A percentile compares a stretch with the other conserved stretches of the same genome.
These are phyloP conservation scores for Aspergillus candidus DNA, from an alignment of 2,329 filamentous ascomycete genomes.

Conservation along the genomic window DNA sequence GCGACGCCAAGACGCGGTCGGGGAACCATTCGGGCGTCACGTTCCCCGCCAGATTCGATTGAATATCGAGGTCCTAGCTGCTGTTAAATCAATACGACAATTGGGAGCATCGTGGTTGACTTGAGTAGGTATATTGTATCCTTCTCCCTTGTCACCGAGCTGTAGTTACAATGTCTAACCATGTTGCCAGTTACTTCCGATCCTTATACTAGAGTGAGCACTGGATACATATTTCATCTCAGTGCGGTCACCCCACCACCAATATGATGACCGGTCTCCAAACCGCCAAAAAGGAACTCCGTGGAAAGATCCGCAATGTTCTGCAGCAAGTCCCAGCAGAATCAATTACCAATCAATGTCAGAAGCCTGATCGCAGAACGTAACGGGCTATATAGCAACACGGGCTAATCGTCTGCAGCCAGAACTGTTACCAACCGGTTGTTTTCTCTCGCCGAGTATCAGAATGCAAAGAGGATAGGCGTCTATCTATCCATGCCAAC, in stretches of 20 bases:
- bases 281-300: conserved; percentile 69
- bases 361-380: conserved; percentile 24
- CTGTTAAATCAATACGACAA: too few species aligned
- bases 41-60: too few species aligned
- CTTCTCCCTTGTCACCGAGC: too few species aligned
- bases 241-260: background rate
- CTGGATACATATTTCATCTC: background rate
- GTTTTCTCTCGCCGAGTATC: conserved; percentile 65
- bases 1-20: background rate
- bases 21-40: too few species aligned
- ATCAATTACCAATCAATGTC: conserved; percentile 64
- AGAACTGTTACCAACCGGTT: conserved; percentile 59
- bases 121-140: too few species aligned
- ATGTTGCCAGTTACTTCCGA: too few species aligned
- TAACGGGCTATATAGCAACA: background rate
- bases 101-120: too few species aligned
- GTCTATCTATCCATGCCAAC: conserved; percentile 91
- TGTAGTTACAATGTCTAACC: too few species aligned
- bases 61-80: too few species aligned
- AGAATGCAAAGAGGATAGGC: conserved; percentile 67
- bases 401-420: conserved; percentile 47
- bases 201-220: background rate
- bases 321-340: conserved; percentile 59
- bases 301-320: conserved; percentile 61
- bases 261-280: conserved; percentile 52